Conservation (phyloP, 2,329 filamentous ascomycete species). For the Aspergillus hiratsukae region DNA sequence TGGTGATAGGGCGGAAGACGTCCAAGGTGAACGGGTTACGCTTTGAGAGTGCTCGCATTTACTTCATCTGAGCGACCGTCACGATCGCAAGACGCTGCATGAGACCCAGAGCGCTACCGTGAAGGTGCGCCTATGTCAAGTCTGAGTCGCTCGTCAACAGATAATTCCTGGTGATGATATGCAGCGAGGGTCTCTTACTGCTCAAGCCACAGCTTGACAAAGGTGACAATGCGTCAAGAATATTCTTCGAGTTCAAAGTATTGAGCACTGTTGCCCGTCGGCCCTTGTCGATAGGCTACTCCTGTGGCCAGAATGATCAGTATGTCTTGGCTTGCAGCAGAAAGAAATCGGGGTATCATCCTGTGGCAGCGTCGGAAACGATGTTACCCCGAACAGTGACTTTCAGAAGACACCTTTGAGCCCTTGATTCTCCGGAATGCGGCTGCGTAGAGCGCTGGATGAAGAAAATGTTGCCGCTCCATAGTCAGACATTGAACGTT, state of each 20-base stretch:
- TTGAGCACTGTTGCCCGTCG: too few relatives aligned
- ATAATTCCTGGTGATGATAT: constrained; percentile 17
- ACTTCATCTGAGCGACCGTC: constrained; percentile 47
- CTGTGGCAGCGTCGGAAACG: constrained; percentile 5
- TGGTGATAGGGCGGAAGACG: constrained; percentile 24
- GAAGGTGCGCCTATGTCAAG: constrained; percentile 54
- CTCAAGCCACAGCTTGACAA: too few relatives aligned
- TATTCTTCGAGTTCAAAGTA: too few relatives aligned
- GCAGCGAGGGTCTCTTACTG: constrained; percentile 1
- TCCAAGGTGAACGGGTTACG: constrained; percentile 43
- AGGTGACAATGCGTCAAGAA: too few relatives aligned
- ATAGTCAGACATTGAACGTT: too few relatives aligned
- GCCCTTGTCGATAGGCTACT: too few relatives aligned
- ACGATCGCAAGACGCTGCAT: constrained; percentile 28
- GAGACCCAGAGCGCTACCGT: constrained; percentile 55
- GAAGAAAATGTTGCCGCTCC: background rate
- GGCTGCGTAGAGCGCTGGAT: constrained; percentile 9
- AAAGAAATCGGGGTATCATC: constrained; percentile 28
- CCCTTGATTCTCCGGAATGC: constrained; percentile 21
- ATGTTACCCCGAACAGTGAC: constrained; percentile 20
- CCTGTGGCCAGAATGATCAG: constrained; percentile 12
- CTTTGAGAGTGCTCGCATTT: constrained; percentile 2
- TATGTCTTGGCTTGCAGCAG: constrained; percentile 27
- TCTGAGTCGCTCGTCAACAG: constrained; percentile 54
- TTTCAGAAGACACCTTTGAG: constrained; percentile 28